These are phyloP conservation scores for Talaromyces sp. DNA, from an alignment of 2,329 filamentous ascomycete species.

Conservation along the genomic window DNA sequence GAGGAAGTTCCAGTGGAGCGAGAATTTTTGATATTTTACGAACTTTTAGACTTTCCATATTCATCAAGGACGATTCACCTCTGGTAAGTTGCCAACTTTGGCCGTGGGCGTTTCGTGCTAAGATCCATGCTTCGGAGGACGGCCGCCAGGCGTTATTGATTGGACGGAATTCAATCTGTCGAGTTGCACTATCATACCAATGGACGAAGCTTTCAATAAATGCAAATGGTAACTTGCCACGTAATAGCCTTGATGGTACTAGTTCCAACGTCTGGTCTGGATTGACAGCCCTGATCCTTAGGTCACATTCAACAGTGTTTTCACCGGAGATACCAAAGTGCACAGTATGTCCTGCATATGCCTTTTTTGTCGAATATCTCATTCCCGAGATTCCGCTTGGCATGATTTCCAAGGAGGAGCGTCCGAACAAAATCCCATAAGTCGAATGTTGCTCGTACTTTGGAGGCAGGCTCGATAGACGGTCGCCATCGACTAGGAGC, in stretches of 20 bases:
- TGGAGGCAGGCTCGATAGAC: constrained; percentile 44
- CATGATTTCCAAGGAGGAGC: constrained; percentile 1
- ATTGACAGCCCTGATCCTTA: not conserved
- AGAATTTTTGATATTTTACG: not conserved
- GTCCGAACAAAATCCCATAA: constrained; percentile 45
- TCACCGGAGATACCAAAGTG: not conserved
- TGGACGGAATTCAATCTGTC: not conserved
- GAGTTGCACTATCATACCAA: not conserved
- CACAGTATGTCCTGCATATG: not conserved
- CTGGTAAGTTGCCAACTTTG: not conserved
- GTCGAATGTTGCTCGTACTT: constrained; percentile 39
- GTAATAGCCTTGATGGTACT: not conserved
- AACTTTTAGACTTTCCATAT: not conserved
- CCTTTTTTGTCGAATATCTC: constrained; percentile 27
- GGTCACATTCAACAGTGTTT: not conserved
- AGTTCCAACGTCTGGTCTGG: not conserved
- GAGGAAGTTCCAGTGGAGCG: not conserved
- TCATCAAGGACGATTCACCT: not conserved
- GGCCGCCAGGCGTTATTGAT: not conserved
- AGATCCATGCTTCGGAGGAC: not conserved
- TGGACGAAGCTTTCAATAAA: not conserved
- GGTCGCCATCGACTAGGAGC: constrained; percentile 50
- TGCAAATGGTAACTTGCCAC: not conserved
- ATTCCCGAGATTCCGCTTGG: constrained; percentile 32
- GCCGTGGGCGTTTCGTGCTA: not conserved